A percentile compares a stretch with the other conserved stretches of the same genome.
Conservation (phyloP, 2,329 filamentous ascomycete species). For the Neonectria sp. region DNA sequence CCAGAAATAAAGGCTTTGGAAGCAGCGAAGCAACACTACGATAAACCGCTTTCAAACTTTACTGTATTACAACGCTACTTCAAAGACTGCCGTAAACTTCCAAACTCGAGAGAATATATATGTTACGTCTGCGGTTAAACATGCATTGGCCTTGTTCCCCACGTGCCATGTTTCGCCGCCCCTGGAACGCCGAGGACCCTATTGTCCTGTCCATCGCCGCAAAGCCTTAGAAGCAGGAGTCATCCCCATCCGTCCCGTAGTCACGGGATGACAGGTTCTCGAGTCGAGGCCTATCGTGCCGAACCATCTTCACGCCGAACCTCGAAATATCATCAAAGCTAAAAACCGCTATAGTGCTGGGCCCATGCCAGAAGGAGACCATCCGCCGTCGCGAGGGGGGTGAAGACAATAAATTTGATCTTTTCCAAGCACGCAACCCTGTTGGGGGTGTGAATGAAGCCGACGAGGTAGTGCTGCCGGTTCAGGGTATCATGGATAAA, state of each 20-base stretch:
- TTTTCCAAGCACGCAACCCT: constrained; percentile 42
- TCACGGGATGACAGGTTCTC: constrained; percentile 19
- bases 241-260: constrained; percentile 21
- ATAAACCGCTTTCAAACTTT: constrained; percentile 36
- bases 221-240: constrained; percentile 16
- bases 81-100: constrained; percentile 43
- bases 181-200: constrained; percentile 47
- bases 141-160: constrained; percentile 38
- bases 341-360: constrained; percentile 27
- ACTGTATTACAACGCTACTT: constrained; percentile 47
- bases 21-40: neutral
- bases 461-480: constrained; percentile 33
- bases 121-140: constrained; percentile 39
- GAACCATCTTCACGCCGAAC: constrained; percentile 33
- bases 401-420: constrained; percentile 25
- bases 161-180: constrained; percentile 38
- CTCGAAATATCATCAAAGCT: constrained; percentile 34
- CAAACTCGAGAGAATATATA: constrained; percentile 34
- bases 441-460: constrained; percentile 34
- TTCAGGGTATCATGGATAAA: constrained; percentile 49
- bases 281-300: constrained; percentile 18
- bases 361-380: constrained; percentile 11
- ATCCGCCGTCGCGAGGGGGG: constrained; percentile 28
- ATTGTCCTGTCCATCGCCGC: constrained; percentile 31
- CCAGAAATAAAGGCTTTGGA: neutral